These are phyloP conservation scores for Penicillium sp. DNA, from an alignment of 2,329 filamentous ascomycete species.

Conservation along the genomic window DNA sequence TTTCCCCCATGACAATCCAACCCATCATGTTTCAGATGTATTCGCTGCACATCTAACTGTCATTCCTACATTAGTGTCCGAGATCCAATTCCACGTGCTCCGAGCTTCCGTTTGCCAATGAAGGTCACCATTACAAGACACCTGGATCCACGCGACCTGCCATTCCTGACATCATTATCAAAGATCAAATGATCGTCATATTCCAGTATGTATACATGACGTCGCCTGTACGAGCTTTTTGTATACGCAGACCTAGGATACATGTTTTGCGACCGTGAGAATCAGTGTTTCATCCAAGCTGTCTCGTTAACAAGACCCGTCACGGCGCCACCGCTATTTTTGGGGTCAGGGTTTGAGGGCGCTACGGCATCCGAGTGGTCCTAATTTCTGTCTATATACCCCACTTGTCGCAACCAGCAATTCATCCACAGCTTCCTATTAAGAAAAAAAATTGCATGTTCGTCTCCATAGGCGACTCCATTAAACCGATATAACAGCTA, in stretches of 20 bases:
- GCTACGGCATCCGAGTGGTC: background rate
- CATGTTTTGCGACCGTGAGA: background rate
- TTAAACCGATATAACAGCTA: too few relatives aligned
- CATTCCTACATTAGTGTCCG: background rate
- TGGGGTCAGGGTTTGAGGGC: background rate
- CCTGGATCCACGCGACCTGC: background rate
- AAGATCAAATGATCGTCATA: background rate
- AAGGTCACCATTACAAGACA: background rate
- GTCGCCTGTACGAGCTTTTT: background rate
- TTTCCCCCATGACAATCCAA: background rate
- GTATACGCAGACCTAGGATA: background rate
- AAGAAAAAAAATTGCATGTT: background rate
- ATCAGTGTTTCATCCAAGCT: background rate
- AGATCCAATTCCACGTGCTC: background rate
- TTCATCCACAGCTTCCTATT: background rate
- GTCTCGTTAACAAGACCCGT: background rate
- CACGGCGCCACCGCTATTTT: constrained; percentile 1
- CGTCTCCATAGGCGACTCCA: too few relatives aligned
- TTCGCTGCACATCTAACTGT: background rate
- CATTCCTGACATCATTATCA: background rate
- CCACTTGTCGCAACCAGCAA: background rate
- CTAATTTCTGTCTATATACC: too few relatives aligned
- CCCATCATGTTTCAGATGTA: background rate
- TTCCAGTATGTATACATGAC: background rate
- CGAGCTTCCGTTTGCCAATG: background rate